Conservation (phyloP, 2,329 filamentous ascomycete genomes). For the Phialemonium atrogriseum region DNA sequence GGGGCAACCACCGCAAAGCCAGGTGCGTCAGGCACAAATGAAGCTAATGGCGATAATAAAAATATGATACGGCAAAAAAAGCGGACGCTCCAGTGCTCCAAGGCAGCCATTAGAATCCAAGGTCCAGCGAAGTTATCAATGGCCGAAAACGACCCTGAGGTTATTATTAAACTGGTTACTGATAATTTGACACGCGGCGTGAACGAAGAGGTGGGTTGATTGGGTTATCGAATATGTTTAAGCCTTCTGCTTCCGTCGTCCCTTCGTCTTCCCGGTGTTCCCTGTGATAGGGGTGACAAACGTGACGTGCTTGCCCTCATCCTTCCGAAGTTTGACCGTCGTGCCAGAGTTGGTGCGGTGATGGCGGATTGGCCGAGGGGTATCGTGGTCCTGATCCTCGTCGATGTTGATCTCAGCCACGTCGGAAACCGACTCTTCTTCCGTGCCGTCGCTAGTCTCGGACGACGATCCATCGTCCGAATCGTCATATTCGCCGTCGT, state of each 20-base stretch:
- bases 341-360: constrained; percentile 28
- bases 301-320: constrained; percentile 46
- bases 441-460: constrained; percentile 46
- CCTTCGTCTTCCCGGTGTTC: constrained; percentile 20
- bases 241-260: constrained; percentile 19
- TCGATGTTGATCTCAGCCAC: constrained; percentile 55
- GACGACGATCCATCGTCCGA: constrained; percentile 58
- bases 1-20: too few species aligned
- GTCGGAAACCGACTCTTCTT: constrained; percentile 51
- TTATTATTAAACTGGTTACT: too few species aligned
- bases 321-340: constrained; percentile 42
- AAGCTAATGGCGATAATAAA: too few species aligned
- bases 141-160: too few species aligned
- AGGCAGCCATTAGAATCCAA: too few species aligned
- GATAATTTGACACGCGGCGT: too few species aligned
- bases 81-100: too few species aligned
- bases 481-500: constrained; percentile 71
- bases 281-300: constrained; percentile 44
- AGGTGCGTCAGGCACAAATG: too few species aligned
- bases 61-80: too few species aligned
- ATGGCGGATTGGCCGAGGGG: constrained; percentile 32
- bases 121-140: too few species aligned
- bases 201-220: too few species aligned
- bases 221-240: too few species aligned
- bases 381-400: constrained; percentile 38